These are phyloP conservation scores for Sideroxylon spinosum DNA, from an alignment of 179 eudicot species.

Conservation along the genomic window DNA sequence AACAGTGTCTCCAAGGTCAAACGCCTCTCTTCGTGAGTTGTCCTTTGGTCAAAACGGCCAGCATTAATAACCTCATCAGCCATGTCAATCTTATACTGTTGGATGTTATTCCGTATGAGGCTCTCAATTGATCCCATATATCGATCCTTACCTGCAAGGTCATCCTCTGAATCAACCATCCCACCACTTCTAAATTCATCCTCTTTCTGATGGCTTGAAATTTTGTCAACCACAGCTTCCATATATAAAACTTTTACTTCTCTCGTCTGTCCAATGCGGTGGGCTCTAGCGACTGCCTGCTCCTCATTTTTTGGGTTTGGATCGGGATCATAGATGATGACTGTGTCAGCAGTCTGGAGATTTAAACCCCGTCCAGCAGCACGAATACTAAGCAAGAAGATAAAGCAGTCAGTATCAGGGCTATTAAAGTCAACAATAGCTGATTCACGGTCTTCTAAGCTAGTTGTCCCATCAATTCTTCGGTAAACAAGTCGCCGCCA, in stretches of 20 bases:
- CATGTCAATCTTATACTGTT: constrained; percentile 98
- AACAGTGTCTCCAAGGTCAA: constrained; percentile 82
- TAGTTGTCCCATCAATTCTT: constrained; percentile 91
- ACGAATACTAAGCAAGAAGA: constrained; percentile 91
- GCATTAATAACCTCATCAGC: constrained; percentile 99
- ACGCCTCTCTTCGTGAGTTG: constrained; percentile 97
- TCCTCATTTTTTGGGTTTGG: constrained; percentile 99
- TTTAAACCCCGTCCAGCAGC: constrained; percentile 96
- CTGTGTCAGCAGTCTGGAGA: constrained; percentile 95
- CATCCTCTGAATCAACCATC: constrained; percentile 80
- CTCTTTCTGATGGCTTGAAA: constrained; percentile 83
- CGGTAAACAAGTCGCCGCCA: constrained; percentile 85
- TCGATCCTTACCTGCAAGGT: constrained; percentile 93
- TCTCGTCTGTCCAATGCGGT: constrained; percentile 95
- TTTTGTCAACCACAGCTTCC: constrained; percentile 97
- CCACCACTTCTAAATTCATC: constrained; percentile 83
- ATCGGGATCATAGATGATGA: constrained; percentile 95
- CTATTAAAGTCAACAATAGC: constrained; percentile 86
- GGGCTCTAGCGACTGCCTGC: constrained; percentile 99
- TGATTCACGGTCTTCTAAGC: constrained; percentile 92
- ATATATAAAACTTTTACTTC: constrained; percentile 95
- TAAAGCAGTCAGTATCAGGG: constrained; percentile 74
- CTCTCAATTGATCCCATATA: constrained; percentile 96
- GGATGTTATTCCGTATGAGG: constrained; percentile 89
- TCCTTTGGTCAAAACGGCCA: constrained; percentile 97